A percentile compares a stretch with the other conserved stretches of the same genome.
Evolutionary conservation across 1,284 basidiomycete species (phyloP).

Genomic region (Malassezia japonica): DNA sequence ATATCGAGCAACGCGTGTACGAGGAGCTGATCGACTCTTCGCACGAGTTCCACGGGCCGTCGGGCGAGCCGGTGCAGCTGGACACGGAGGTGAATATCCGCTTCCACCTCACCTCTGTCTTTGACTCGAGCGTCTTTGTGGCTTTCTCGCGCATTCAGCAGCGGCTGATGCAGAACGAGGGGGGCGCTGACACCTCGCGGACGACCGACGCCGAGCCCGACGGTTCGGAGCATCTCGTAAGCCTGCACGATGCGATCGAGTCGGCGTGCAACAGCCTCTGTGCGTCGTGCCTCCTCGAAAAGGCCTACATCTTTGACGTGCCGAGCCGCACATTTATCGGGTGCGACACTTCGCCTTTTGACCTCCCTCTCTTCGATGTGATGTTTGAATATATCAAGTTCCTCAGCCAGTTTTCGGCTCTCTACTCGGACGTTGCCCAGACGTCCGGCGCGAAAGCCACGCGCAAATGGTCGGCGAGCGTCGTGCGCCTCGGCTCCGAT

Average conservation of each 20-base stretch:
- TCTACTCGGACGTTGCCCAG: constrained; percentile 61
- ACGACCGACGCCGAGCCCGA: not conserved
- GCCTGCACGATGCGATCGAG: constrained; percentile 28
- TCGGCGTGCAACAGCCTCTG: constrained; percentile 28
- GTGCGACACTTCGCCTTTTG: constrained; percentile 83
- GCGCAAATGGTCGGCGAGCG: constrained; percentile 20
- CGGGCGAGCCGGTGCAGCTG: constrained; percentile 24
- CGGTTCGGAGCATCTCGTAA: not conserved
- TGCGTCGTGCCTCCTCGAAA: constrained; percentile 73
- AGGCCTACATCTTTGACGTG: constrained; percentile 84
- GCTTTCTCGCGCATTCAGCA: constrained; percentile 62
- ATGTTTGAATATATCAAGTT: constrained; percentile 85
- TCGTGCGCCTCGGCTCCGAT: constrained; percentile 58
- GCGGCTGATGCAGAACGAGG: constrained; percentile 59
- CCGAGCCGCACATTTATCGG: constrained; percentile 77
- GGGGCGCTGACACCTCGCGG: constrained; percentile 57
- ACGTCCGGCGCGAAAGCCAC: not conserved
- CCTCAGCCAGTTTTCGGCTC: constrained; percentile 69
- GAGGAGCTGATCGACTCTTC: constrained; percentile 38
- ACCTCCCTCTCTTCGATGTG: constrained; percentile 72
- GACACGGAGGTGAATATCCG: constrained; percentile 48
- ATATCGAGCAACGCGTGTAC: constrained; percentile 38
- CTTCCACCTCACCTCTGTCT: constrained; percentile 78
- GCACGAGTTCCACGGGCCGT: constrained; percentile 8
- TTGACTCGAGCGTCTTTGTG: constrained; percentile 76